Evolutionary conservation across 129 eudicot genomes (phyloP).

Genomic region (Flaveria linearis): DNA sequence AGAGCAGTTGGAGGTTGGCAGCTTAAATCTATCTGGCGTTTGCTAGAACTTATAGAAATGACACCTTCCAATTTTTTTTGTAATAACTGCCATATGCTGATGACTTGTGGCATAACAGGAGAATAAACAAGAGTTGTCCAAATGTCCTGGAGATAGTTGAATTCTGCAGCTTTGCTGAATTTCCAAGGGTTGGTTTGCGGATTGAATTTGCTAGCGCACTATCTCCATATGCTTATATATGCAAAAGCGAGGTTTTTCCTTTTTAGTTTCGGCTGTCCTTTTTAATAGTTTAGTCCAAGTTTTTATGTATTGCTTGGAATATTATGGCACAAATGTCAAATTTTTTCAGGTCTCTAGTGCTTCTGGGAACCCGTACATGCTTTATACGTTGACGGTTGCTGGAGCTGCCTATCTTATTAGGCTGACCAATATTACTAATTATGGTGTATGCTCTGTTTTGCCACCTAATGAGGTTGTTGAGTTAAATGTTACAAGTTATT

Average conservation of each 20-base stretch:
- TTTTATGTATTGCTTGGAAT: not conserved
- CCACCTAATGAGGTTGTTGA: constrained; percentile 59
- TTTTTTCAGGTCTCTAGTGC: constrained; percentile 43
- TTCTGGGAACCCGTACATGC: constrained; percentile 60
- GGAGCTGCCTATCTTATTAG: constrained; percentile 72
- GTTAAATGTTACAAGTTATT: constrained; percentile 46
- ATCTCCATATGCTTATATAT: constrained; percentile 67
- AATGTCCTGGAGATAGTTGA: constrained; percentile 68
- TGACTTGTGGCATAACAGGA: constrained; percentile 53
- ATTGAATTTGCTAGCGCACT: constrained; percentile 62
- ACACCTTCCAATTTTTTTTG: not conserved
- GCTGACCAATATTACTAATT: constrained; percentile 46
- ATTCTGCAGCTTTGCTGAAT: constrained; percentile 52
- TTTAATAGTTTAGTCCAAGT: not conserved
- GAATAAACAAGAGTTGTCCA: constrained; percentile 56
- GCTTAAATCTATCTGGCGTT: not conserved
- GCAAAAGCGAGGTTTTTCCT: constrained; percentile 59
- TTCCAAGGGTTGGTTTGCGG: constrained; percentile 64
- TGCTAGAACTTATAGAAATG: constrained; percentile 11
- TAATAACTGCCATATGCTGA: not conserved
- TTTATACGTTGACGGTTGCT: constrained; percentile 57
- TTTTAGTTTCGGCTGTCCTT: constrained; percentile 5
- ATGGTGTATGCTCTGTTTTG: constrained; percentile 54
- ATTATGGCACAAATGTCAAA: constrained; percentile 20
- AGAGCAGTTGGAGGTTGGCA: not conserved